A percentile compares a stretch with the other conserved stretches of the same genome.
Evolutionary conservation across 352 stramenopile genomes (phyloP).

Genomic region (Pythium aristosporum): DNA sequence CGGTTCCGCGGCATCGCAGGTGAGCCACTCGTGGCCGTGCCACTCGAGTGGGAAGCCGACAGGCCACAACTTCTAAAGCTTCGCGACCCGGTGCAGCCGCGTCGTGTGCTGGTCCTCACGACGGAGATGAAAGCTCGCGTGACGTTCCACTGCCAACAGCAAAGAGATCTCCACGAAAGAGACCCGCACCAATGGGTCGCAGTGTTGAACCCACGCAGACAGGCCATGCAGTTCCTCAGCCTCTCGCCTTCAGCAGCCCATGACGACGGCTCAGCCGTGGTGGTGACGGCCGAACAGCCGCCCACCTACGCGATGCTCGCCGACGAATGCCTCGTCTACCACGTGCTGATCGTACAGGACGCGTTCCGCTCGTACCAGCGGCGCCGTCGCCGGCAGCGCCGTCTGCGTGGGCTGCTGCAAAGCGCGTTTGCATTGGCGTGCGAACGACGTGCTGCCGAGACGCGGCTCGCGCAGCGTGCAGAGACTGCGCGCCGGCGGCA

Average conservation of each 20-base stretch:
- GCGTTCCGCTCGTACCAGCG: constrained; percentile 41
- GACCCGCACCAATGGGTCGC: constrained; percentile 57
- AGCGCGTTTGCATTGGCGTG: constrained; percentile 30
- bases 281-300: constrained; percentile 27
- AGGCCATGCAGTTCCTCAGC: constrained; percentile 65
- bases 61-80: constrained; percentile 9
- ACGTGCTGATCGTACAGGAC: constrained; percentile 71
- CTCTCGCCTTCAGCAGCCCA: not conserved
- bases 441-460: constrained; percentile 30
- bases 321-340: constrained; percentile 56
- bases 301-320: constrained; percentile 53
- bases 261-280: constrained; percentile 2
- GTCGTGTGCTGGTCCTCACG: constrained; percentile 47
- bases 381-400: constrained; percentile 25
- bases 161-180: constrained; percentile 19
- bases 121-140: constrained; percentile 42
- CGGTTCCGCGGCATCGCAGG: constrained; percentile 9
- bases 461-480: constrained; percentile 24
- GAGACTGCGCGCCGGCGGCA: constrained; percentile 31
- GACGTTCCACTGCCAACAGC: constrained; percentile 16
- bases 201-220: constrained; percentile 51
- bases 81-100: constrained; percentile 25
- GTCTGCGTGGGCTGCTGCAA: constrained; percentile 34
- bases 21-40: constrained; percentile 29
- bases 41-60: constrained; percentile 60